phyloP scores from a whole-genome alignment of 2,329 filamentous ascomycete species.

The Fusarium albidum region DNA sequence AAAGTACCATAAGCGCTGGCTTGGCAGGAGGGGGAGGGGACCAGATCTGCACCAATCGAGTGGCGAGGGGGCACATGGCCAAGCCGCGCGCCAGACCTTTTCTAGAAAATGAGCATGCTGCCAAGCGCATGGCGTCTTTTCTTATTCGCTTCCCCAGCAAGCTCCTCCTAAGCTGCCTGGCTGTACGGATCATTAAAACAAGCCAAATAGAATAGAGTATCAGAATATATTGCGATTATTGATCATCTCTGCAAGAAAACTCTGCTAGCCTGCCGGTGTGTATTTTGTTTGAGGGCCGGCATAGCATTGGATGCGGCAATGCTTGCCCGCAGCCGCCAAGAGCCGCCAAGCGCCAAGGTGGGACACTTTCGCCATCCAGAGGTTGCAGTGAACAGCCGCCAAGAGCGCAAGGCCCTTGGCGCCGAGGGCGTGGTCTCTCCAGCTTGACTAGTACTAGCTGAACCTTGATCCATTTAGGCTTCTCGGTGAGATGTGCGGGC shows the following conservation, averaged over 20 bases:
- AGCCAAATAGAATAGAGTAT: no score
- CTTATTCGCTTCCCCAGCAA: background rate
- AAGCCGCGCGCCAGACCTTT: constrained; percentile 27
- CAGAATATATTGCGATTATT: background rate
- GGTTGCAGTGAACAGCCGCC: constrained; percentile 23
- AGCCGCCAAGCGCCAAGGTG: constrained; percentile 15
- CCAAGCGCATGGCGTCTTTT: constrained; percentile 8
- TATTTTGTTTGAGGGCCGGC: constrained; percentile 8
- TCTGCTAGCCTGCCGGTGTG: constrained; percentile 8
- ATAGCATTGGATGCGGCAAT: constrained; percentile 30
- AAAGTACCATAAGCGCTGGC: constrained; percentile 34
- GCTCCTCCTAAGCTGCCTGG: no score
- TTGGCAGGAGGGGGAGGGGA: constrained; percentile 16
- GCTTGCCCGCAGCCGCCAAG: constrained; percentile 28
- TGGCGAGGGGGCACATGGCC: constrained; percentile 4
- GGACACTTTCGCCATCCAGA: constrained; percentile 16
- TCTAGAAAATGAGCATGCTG: constrained; percentile 19
- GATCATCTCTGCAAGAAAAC: background rate
- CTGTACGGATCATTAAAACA: no score
- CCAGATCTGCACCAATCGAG: constrained; percentile 16
- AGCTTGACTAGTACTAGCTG: no score
- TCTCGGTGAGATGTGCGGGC: constrained; percentile 28
- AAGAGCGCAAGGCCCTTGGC: constrained; percentile 18
- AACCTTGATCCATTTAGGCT: constrained; percentile 37
- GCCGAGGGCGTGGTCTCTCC: constrained; percentile 18